Evolutionary conservation across 169 alveolate genomes (phyloP).

Genomic region (Plasmodium knowlesi): DNA sequence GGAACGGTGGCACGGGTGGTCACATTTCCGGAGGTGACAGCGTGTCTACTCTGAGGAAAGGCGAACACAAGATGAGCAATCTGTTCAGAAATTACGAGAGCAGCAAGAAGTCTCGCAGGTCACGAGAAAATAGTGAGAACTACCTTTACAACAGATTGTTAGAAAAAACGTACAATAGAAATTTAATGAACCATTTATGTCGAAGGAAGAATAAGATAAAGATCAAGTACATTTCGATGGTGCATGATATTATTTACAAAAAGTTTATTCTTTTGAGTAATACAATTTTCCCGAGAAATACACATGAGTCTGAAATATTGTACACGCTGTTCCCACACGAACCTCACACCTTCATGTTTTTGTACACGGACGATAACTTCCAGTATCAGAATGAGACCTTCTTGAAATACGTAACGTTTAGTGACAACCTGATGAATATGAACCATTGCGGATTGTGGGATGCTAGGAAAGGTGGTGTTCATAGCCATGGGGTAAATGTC

Average conservation of each 20-base stretch:
- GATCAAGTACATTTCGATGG: conserved; percentile 63
- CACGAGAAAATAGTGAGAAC: neutral
- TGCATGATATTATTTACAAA: conserved; percentile 55
- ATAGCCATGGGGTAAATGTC: neutral
- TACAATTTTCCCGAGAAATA: conserved; percentile 42
- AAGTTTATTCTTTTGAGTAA: conserved; percentile 44
- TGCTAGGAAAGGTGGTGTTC: neutral
- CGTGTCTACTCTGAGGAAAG: neutral
- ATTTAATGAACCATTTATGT: conserved; percentile 23
- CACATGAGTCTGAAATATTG: conserved; percentile 43
- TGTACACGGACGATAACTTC: conserved; percentile 35
- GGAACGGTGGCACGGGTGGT: neutral
- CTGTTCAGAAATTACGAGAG: neutral
- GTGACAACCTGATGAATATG: conserved; percentile 24
- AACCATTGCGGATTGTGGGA: neutral
- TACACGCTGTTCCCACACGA: conserved; percentile 60
- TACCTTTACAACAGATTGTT: neutral
- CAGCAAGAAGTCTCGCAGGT: neutral
- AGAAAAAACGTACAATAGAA: conserved; percentile 41
- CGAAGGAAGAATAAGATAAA: conserved; percentile 25
- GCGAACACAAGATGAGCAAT: neutral
- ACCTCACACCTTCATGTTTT: conserved; percentile 48
- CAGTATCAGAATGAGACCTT: conserved; percentile 59
- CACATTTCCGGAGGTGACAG: neutral
- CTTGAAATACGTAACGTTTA: conserved; percentile 29